Evolutionary conservation across 2,329 filamentous ascomycete genomes (phyloP).

Genomic region (Alternaria panax): DNA sequence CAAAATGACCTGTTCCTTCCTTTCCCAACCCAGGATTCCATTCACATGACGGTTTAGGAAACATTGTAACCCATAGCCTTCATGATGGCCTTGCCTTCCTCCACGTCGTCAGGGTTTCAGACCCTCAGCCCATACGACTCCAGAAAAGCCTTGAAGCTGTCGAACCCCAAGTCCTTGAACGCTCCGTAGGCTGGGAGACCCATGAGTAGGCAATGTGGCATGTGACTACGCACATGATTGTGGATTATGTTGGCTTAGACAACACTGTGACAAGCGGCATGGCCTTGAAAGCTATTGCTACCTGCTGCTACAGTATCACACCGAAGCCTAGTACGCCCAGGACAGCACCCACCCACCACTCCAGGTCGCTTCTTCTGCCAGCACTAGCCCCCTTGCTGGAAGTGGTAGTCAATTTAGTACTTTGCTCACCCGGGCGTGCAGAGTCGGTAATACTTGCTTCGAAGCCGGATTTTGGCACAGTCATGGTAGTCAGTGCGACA

Average conservation of each 20-base stretch:
- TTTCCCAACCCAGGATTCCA: neutral
- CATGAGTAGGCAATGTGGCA: neutral
- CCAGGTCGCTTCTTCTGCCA: neutral
- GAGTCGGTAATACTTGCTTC: constrained; percentile 29
- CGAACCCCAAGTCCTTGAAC: constrained; percentile 24
- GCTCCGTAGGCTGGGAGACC: constrained; percentile 3
- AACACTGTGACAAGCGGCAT: neutral
- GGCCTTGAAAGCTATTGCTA: neutral
- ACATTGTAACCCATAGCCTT: constrained; percentile 29
- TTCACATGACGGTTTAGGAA: neutral
- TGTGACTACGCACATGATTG: constrained; percentile 57
- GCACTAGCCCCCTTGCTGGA: constrained; percentile 10
- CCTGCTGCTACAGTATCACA: neutral
- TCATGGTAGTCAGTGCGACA: constrained; percentile 27
- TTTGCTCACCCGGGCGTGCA: constrained; percentile 9
- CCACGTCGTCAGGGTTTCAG: constrained; percentile 19
- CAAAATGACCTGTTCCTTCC: too few relatives aligned
- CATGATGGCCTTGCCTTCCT: constrained; percentile 32
- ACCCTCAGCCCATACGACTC: constrained; percentile 22
- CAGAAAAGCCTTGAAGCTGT: constrained; percentile 25
- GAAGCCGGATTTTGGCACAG: constrained; percentile 26
- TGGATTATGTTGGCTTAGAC: neutral
- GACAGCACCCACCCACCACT: constrained; percentile 14
- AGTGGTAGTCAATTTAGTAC: constrained; percentile 7
- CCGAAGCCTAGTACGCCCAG: constrained; percentile 16